A percentile compares a stretch with the other conserved stretches of the same genome.
phyloP scores from a whole-genome alignment of 2,329 filamentous ascomycete species.

The Diaporthe australafricana region DNA sequence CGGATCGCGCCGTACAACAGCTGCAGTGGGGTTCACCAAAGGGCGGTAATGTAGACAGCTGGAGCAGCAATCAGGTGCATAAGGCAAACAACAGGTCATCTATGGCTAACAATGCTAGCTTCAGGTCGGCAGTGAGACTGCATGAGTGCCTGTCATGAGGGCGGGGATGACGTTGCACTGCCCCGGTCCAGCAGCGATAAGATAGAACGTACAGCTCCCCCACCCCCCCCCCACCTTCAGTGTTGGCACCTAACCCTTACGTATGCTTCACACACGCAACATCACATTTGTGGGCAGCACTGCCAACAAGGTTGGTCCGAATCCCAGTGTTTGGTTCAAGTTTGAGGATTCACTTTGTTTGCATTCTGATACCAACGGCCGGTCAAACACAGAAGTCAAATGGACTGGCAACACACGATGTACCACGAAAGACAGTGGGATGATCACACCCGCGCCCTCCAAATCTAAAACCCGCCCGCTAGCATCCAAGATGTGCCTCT shows the following conservation, averaged over 20 bases:
- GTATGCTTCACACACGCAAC: not conserved
- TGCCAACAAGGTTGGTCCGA: not conserved
- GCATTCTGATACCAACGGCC: not conserved
- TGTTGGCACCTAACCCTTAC: not conserved
- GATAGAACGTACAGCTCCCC: not conserved
- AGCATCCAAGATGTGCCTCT: not conserved
- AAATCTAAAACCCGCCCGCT: not conserved
- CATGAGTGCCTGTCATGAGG: not conserved
- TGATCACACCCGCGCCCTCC: not conserved
- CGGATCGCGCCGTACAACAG: conserved; percentile 13
- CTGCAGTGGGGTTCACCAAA: conserved; percentile 4
- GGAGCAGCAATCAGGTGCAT: conserved; percentile 11
- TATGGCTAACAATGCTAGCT: conserved; percentile 12
- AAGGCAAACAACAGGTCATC: conserved; percentile 8
- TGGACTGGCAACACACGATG: not conserved
- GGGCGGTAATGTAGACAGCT: not conserved
- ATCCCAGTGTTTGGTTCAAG: not conserved
- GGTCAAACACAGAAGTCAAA: not conserved
- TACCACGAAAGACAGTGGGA: not conserved
- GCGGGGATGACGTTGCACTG: conserved; percentile 24
- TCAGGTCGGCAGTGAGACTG: conserved; percentile 6
- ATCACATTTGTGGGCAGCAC: not conserved
- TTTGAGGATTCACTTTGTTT: not conserved
- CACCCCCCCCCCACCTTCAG: too few relatives aligned
- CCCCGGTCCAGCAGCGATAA: not conserved